A percentile compares a stretch with the other conserved stretches of the same genome.
Evolutionary conservation across 164 flowering plant species (phyloP).

Genomic region (Chimonanthus praecox): DNA sequence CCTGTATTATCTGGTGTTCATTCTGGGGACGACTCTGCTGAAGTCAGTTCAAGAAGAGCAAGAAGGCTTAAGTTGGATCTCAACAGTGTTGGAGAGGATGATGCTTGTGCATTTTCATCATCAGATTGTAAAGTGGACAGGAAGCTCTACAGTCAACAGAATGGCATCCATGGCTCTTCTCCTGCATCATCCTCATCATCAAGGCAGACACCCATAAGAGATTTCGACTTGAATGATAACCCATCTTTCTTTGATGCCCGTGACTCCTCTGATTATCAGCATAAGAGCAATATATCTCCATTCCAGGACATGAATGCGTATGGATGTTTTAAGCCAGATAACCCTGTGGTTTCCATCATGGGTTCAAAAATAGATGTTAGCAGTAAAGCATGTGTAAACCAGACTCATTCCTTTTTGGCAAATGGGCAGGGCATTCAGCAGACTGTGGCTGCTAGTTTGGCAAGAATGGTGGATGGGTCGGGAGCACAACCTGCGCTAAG

Average conservation of each 20-base stretch:
- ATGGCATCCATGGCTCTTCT: constrained; percentile 47
- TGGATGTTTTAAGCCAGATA: constrained; percentile 30
- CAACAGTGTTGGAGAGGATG: constrained; percentile 49
- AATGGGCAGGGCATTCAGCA: constrained; percentile 49
- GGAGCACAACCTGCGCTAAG: constrained; percentile 37
- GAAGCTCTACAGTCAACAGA: constrained; percentile 18
- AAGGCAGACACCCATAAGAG: constrained; percentile 49
- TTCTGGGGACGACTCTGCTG: constrained; percentile 56
- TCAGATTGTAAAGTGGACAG: constrained; percentile 38
- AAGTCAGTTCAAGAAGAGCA: constrained; percentile 49
- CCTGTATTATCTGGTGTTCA: constrained; percentile 38
- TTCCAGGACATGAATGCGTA: constrained; percentile 24
- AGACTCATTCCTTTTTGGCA: constrained; percentile 24
- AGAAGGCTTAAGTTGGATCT: constrained; percentile 59
- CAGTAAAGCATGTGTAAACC: constrained; percentile 36
- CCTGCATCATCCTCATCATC: constrained; percentile 75
- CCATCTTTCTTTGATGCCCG: constrained; percentile 28
- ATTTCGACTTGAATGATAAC: constrained; percentile 76
- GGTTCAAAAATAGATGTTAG: constrained; percentile 60
- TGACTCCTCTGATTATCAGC: constrained; percentile 29
- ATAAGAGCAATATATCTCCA: constrained; percentile 23
- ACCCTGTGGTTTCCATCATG: constrained; percentile 62
- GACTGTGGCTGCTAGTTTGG: constrained; percentile 20
- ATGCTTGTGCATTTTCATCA: constrained; percentile 21
- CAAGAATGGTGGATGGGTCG: constrained; percentile 27